Evolutionary conservation across 495 filamentous ascomycete genomes (phyloP).

Genomic region (Astrocystis sublimbata): DNA sequence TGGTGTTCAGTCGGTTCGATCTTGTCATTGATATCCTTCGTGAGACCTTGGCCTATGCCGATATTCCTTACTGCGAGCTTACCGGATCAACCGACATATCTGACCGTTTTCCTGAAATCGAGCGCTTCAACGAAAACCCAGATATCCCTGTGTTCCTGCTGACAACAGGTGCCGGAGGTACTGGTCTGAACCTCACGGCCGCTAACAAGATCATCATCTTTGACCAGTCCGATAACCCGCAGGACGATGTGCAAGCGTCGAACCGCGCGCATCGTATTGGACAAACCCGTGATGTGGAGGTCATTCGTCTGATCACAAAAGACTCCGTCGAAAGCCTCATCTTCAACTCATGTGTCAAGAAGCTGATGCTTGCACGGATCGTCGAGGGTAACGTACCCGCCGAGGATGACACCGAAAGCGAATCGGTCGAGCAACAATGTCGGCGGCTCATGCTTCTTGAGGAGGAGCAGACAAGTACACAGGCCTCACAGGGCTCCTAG

Average conservation of each 20-base stretch:
- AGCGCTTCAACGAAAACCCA: constrained; percentile 74
- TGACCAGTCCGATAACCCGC: constrained; percentile 92
- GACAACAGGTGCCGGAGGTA: constrained; percentile 89
- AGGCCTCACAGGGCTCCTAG: neutral
- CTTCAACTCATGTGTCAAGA: constrained; percentile 82
- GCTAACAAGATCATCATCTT: constrained; percentile 99
- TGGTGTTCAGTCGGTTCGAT: constrained; percentile 92
- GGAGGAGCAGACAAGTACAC: constrained; percentile 10
- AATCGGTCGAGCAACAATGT: constrained; percentile 33
- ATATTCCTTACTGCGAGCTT: constrained; percentile 74
- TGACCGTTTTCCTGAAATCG: constrained; percentile 81
- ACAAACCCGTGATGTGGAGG: constrained; percentile 84
- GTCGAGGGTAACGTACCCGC: constrained; percentile 51
- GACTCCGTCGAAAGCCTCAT: constrained; percentile 94
- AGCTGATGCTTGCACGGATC: constrained; percentile 85
- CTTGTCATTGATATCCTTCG: constrained; percentile 89
- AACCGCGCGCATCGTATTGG: constrained; percentile 95
- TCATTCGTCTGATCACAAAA: constrained; percentile 74
- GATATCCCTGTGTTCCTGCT: constrained; percentile 89
- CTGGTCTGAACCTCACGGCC: constrained; percentile 90
- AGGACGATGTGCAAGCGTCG: constrained; percentile 94
- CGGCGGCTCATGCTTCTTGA: constrained; percentile 31
- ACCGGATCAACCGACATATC: constrained; percentile 84
- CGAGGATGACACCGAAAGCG: constrained; percentile 31
- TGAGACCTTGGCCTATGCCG: constrained; percentile 70